phyloP scores from a whole-genome alignment of 805 yeast species.

The Starmerella potacharoeniae region DNA sequence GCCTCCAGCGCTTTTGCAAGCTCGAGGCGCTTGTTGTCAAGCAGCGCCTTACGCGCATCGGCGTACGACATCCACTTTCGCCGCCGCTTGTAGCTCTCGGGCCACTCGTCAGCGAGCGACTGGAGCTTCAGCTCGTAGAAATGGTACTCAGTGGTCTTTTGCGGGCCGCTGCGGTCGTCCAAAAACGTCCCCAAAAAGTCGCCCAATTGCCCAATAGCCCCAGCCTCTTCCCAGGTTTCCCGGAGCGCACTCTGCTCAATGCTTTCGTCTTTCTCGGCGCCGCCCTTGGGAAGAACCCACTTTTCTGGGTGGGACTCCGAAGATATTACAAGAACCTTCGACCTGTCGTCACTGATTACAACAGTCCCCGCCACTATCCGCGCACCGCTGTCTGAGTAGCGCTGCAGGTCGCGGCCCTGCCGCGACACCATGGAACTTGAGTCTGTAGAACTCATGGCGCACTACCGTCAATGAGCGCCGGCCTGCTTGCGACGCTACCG shows the following conservation, averaged over 20 bases:
- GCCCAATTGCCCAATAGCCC: constrained; percentile 57
- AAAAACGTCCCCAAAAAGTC: constrained; percentile 51
- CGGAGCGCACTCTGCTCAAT: constrained; percentile 50
- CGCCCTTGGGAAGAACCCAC: constrained; percentile 95
- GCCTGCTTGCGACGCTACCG: neutral
- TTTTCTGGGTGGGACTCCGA: constrained; percentile 55
- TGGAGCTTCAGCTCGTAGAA: constrained; percentile 66
- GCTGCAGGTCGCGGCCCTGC: constrained; percentile 31
- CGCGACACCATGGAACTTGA: constrained; percentile 28
- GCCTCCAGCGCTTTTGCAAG: constrained; percentile 26
- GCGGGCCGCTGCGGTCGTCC: constrained; percentile 45
- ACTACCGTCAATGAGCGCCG: neutral
- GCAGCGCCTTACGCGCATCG: constrained; percentile 27
- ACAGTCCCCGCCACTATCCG: constrained; percentile 90
- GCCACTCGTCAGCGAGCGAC: constrained; percentile 54
- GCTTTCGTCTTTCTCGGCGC: constrained; percentile 74
- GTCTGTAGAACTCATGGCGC: constrained; percentile 14
- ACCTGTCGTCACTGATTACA: constrained; percentile 46
- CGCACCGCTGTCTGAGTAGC: constrained; percentile 52
- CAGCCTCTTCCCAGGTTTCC: constrained; percentile 98
- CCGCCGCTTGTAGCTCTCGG: constrained; percentile 52
- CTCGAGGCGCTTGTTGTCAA: constrained; percentile 26
- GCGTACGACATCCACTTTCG: constrained; percentile 54
- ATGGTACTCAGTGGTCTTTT: constrained; percentile 63
- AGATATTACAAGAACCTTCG: constrained; percentile 63